These are phyloP conservation scores for Colletotrichum zoysiae DNA, from an alignment of 2,329 filamentous ascomycete genomes.

Conservation along the genomic window DNA sequence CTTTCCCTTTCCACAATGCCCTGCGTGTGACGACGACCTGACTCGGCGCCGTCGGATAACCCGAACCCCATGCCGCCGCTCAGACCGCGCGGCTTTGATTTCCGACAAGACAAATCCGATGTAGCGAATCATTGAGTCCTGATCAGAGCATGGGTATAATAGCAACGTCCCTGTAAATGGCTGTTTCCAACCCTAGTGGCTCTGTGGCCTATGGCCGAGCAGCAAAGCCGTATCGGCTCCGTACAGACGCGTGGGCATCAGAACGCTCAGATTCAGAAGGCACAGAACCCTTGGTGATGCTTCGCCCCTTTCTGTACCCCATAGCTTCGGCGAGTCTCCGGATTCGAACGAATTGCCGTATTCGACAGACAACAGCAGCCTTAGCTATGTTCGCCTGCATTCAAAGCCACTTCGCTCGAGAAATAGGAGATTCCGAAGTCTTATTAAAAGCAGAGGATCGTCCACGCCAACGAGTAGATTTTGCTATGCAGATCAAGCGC, in stretches of 20 bases:
- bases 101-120: background rate
- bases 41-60: slow-evolving; percentile 10
- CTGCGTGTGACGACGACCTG: slow-evolving; percentile 15
- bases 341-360: background rate
- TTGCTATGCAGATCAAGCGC: background rate
- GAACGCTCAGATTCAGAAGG: background rate
- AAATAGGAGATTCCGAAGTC: background rate
- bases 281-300: background rate
- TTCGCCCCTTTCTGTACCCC: background rate
- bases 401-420: background rate
- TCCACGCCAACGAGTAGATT: background rate
- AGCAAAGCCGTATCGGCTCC: background rate
- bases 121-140: background rate
- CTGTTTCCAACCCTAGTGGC: background rate
- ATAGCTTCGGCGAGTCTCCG: background rate
- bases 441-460: background rate
- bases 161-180: background rate
- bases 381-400: background rate
- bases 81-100: background rate
- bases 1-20: background rate
- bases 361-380: background rate
- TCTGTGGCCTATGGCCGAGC: too few relatives aligned
- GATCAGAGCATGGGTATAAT: background rate
- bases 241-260: background rate
- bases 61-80: background rate